Evolutionary conservation across 768 basidiomycete genomes (phyloP).

Genomic region (Hypholoma fasciculare): DNA sequence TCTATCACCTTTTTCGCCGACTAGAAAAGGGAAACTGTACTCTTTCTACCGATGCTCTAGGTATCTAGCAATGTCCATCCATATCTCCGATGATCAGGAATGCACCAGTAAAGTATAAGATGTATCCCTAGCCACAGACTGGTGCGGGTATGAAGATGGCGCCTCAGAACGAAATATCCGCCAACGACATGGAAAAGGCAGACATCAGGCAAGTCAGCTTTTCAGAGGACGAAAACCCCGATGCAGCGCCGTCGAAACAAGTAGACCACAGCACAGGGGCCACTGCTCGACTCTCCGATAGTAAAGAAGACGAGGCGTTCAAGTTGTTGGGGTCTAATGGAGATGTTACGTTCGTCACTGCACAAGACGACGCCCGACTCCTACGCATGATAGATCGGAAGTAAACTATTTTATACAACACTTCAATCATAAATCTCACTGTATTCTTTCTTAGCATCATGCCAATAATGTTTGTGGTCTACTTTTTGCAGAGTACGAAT

Average conservation of each 20-base stretch:
- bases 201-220: not conserved
- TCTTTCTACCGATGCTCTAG: too few species aligned
- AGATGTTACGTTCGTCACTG: slow-evolving; percentile 14
- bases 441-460: slow-evolving; percentile 21
- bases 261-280: too few species aligned
- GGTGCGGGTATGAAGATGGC: not conserved
- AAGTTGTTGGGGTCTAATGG: slow-evolving; percentile 11
- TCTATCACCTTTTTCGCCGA: too few species aligned
- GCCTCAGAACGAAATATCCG: not conserved
- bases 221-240: not conserved
- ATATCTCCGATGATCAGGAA: too few species aligned
- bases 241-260: too few species aligned
- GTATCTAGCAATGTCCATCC: too few species aligned
- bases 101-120: not conserved
- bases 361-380: slow-evolving; percentile 24
- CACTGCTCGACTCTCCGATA: not conserved
- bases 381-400: slow-evolving; percentile 28
- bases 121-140: not conserved
- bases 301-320: slow-evolving; percentile 15
- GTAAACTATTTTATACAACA: slow-evolving; percentile 13
- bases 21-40: too few species aligned
- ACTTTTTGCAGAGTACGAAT: slow-evolving; percentile 28
- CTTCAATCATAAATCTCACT: not conserved
- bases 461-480: slow-evolving; percentile 30
- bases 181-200: not conserved